Evolutionary conservation across 768 basidiomycete species (phyloP), one percentile per base, ranked within the genome.

Genomic region (Tricholomella constricta): DNA sequence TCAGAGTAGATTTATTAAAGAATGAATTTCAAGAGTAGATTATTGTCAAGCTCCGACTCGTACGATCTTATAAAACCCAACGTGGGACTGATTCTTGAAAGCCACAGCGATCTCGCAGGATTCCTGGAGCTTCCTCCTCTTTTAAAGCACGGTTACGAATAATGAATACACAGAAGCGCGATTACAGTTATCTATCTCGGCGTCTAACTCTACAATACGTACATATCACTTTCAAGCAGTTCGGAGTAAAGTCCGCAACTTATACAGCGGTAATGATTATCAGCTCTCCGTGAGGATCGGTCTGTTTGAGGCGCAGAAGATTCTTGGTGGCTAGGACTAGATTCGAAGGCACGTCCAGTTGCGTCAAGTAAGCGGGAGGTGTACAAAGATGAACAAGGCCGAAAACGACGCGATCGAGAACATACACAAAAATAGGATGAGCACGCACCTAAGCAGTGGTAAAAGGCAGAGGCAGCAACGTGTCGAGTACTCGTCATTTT

Each of bases 401-500:
- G 17, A 29, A 49, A 34, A 41, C 11, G 32, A 47, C 14, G 14
- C n/a, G 23, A 12, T 19, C 8, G 14, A 26, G 44, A 34, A 26
- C 47, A 45, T 1, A 35, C 6, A 12, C 9, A 51, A 7, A 45
- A 7, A 45, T 12, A 42, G 25, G 14, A 25, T 12, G 36, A 48
- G 6, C 31, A 66, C 78, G 32, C 53, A 91, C 91, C 90, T 37
- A 94, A 77, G 65, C 90, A 91, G 59, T 94, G 89, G 67, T 94
- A 91, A 66, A 94, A 86, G 4, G 84, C 91, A 14, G 88, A 82
- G 8, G 91, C 85, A 9, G 89, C 91, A 32, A 93, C 87, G 63
- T 85, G 89, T 9, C 81, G 77, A 4, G 86, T 89, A 60, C 86
- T 90, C 1, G 86, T 81, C 38, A 69, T 64, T 56, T 71, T 78